Base-by-base conservation (phyloP, 148 eudicot species). In the Gaultheria prostrata region DNA sequence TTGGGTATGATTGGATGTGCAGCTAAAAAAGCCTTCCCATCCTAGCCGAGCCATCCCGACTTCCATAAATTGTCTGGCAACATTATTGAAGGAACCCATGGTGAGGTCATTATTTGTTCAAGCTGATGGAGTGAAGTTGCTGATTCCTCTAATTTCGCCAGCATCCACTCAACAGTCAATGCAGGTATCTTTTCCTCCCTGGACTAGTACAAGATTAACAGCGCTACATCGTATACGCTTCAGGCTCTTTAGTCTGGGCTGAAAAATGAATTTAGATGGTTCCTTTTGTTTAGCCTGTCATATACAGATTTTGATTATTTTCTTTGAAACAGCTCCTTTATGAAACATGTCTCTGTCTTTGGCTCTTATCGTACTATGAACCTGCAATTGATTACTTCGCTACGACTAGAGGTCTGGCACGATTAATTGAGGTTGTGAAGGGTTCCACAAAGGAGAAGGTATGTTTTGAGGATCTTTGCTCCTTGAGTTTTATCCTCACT, bases 361-460 rank as follows among this genome's bases (percentile, higher is more conserved):
- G 99, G 99, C 94, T 97, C 56, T 86, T 97, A 82, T 95, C 99
- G 24, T 97, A 82, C 85, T 97, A 91, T 85, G 98, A 97, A 82
- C 99, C 98, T 85, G 98, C 99, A 83, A 87, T 93, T 79, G 98
- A 97, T 70, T 91, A 94, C 85, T 84, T 95, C 89, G 99, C 96
- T 87, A 95, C 96, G 78, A 91, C 98, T 70, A 90, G 91, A 88
- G 84, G 91, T 84, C 87, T 97, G 76, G 92, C 96, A 53, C 93
- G 92, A 57, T 86, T 97, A 86, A 89, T 91, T 48, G 99, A 95
- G 77, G 99, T 97, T 83, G 97, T 93, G 21, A 97, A 92, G 87
- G 90, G 94, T 87, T 95, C 97, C 73, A 95, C 97, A 50, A 97
- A 97, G 85, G 99, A 97, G 83, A 97, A 97, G 92, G 99, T 95